These are phyloP conservation scores for Saussurea involucrata DNA, from an alignment of 129 eudicot species.

Conservation along the genomic window DNA sequence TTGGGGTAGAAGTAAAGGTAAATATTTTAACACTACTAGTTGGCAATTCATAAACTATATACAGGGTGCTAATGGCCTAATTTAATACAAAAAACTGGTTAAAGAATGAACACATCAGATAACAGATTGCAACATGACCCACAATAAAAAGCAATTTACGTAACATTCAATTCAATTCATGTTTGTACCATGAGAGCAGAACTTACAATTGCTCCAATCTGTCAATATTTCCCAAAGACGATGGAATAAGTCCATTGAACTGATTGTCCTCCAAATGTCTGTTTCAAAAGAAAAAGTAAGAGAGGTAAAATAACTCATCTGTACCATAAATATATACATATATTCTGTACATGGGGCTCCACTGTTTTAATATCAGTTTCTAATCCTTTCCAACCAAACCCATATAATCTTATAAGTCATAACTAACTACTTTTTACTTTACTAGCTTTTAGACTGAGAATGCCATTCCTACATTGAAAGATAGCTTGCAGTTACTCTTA, in stretches of 20 bases:
- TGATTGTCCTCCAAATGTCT: constrained; percentile 79
- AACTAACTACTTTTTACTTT: neutral
- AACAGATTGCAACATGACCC: constrained; percentile 7
- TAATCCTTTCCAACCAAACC: constrained; percentile 2
- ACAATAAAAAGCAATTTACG: constrained; percentile 8
- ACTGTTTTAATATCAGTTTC: constrained; percentile 9
- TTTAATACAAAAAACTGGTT: no score
- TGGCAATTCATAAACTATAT: neutral
- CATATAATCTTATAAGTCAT: neutral
- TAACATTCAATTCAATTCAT: constrained; percentile 18
- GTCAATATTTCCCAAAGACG: constrained; percentile 53
- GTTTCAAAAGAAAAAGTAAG: constrained; percentile 24
- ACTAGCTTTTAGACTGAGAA: neutral
- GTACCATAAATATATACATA: neutral
- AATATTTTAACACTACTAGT: neutral
- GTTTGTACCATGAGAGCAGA: neutral
- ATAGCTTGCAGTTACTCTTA: neutral
- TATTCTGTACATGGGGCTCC: constrained; percentile 24
- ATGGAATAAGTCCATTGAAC: constrained; percentile 58
- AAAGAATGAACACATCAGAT: no score
- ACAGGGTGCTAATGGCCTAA: neutral
- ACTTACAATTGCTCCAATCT: constrained; percentile 67
- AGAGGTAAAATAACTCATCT: constrained; percentile 2
- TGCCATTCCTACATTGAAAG: constrained; percentile 3
- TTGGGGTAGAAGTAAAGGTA: neutral